These are phyloP conservation scores for Pyropia haitanensis DNA, from an alignment of 23 red algal species.

Conservation along the genomic window DNA sequence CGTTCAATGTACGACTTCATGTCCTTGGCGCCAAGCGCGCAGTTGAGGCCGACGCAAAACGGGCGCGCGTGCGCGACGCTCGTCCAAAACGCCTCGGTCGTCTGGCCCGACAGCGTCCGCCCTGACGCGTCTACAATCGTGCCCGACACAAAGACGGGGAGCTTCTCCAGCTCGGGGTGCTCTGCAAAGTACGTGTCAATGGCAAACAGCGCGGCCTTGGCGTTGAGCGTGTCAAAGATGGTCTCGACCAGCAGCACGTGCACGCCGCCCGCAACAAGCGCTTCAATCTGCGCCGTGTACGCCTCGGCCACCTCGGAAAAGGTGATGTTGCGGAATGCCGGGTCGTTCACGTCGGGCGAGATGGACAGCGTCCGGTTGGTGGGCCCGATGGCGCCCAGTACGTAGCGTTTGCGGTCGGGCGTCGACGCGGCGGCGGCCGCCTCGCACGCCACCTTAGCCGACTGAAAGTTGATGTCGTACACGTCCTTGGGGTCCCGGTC, in stretches of 20 bases:
- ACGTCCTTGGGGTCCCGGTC: slow-evolving; percentile 64
- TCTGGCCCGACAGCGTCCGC: slow-evolving; percentile 75
- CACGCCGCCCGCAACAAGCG: slow-evolving; percentile 47
- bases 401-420: slow-evolving; percentile 46
- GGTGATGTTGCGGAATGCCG: slow-evolving; percentile 64
- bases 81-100: slow-evolving; percentile 77
- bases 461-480: slow-evolving; percentile 62
- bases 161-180: slow-evolving; percentile 5
- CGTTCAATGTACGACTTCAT: slow-evolving; percentile 71
- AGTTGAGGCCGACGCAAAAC: slow-evolving; percentile 67
- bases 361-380: slow-evolving; percentile 73
- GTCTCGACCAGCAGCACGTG: slow-evolving; percentile 72
- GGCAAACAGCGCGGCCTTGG: slow-evolving; percentile 67
- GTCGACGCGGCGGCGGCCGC: slow-evolving; percentile 35
- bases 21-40: slow-evolving; percentile 72
- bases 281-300: slow-evolving; percentile 45
- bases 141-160: slow-evolving; percentile 67
- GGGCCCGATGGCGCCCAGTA: slow-evolving; percentile 63
- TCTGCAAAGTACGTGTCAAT: slow-evolving; percentile 61
- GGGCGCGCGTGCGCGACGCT: slow-evolving; percentile 49
- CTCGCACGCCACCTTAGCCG: slow-evolving; percentile 23
- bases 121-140: slow-evolving; percentile 73
- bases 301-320: slow-evolving; percentile 54
- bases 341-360: slow-evolving; percentile 70
- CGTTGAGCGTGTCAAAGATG: slow-evolving; percentile 81